Evolutionary conservation across 805 yeast genomes (phyloP), one percentile per base, ranked within the genome.

Genomic region (Dipodascopsis tothii): DNA sequence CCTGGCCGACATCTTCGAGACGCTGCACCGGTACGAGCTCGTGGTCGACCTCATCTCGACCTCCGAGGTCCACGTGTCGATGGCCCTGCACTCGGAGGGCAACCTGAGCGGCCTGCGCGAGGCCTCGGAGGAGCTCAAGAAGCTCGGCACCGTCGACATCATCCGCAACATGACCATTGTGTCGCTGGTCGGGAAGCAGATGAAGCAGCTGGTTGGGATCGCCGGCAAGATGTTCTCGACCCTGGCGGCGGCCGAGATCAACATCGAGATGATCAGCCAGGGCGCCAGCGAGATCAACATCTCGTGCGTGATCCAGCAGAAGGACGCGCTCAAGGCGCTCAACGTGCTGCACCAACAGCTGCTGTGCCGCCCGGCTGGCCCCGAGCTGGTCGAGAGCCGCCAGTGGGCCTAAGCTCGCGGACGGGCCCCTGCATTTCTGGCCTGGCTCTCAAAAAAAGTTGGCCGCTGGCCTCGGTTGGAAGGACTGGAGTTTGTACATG

Each of bases 211-310:
- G 62, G 84, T 92, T 48, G 98, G 98, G 60, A 88, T 86, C 61
- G 98, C 98, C 0, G 96, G 96, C 37, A 81, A 86, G 54, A 90
- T 90, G 95, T 92, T 92, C 69, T 80, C 87, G 56, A 85, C 94
- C 1, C 70, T 92, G 55, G 96, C 97, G 5, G 88, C 84, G 59
- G 94, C 90, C 58, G 75, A 77, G 37, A 82, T 92, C 60, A 92
- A 92, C 66, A 86, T 92, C 56, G 98, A 92, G 66, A 92, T 92
- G 98, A 92, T 92, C 66, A 77, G 87, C 45, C 98, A 92, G 72
- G 98, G 98, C 57, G 96, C 97, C 17, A 90, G 90, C 60, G 98
- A 92, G 67, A 92, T 92, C 60, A 92, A 92, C 63, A 92, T 92
- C 41, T 84, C 95, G 27, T 94, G 96, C 52, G 98, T 92, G 41